A percentile compares a stretch with the other conserved stretches of the same genome.
These are phyloP conservation scores for Globisporangium rhizosaccharum DNA, from an alignment of 352 stramenopile species.

Conservation along the genomic window DNA sequence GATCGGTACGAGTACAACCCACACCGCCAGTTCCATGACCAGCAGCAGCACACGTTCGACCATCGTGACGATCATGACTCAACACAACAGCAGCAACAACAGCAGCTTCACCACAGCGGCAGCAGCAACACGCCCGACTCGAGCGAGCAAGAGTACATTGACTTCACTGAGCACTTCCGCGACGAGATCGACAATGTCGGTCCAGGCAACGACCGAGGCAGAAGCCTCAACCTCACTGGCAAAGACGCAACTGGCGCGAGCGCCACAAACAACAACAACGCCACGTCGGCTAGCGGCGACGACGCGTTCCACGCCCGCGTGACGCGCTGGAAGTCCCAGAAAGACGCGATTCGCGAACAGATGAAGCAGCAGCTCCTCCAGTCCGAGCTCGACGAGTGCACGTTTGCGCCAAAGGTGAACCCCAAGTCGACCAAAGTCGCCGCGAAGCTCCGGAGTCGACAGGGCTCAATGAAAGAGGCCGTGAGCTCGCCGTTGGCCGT, in stretches of 20 bases:
- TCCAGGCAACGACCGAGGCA: not conserved
- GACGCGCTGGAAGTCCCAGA: conserved; percentile 75
- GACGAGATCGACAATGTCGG: conserved; percentile 25
- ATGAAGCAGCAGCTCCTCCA: conserved; percentile 79
- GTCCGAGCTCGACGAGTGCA: conserved; percentile 70
- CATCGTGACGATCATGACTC: not conserved
- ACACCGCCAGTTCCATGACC: conserved; percentile 15
- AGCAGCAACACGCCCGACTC: not conserved
- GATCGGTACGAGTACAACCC: conserved; percentile 24
- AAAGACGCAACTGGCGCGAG: conserved; percentile 9
- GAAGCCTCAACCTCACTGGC: conserved; percentile 5
- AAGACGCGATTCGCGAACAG: conserved; percentile 66
- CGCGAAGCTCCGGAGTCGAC: conserved; percentile 46
- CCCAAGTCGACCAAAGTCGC: conserved; percentile 68
- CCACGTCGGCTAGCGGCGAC: conserved; percentile 17
- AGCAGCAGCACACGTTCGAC: conserved; percentile 1
- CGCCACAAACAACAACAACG: conserved; percentile 13
- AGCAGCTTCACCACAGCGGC: no score
- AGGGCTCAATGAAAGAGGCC: conserved; percentile 16
- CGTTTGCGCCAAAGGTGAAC: conserved; percentile 69
- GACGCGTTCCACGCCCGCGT: conserved; percentile 64
- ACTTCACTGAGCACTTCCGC: conserved; percentile 43
- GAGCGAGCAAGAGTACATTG: conserved; percentile 32
- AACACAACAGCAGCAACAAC: not conserved
- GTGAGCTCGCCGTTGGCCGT: conserved; percentile 29